Percentiles rank a stretch among this genome's conserved stretches.
Evolutionary conservation across 2,329 filamentous ascomycete genomes (phyloP).

Genomic region (Penicillium brasilianum): DNA sequence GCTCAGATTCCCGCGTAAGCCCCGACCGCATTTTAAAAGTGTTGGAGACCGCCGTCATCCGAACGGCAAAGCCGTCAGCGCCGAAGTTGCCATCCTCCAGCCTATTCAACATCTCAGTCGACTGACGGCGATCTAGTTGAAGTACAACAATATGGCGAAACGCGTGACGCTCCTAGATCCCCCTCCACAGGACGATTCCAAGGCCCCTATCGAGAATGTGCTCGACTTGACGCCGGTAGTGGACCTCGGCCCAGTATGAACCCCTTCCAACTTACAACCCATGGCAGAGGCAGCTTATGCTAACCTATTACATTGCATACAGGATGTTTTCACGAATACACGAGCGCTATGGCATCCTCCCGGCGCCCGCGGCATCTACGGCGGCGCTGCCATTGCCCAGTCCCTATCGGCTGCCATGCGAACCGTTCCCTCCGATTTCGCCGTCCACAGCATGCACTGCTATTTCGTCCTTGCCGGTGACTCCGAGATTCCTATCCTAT

Average conservation of each 20-base stretch:
- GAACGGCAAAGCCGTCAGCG: not conserved
- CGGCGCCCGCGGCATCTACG: constrained; percentile 90
- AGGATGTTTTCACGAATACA: constrained; percentile 95
- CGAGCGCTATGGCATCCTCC: constrained; percentile 90
- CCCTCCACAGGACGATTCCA: constrained; percentile 71
- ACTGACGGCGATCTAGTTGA: not conserved
- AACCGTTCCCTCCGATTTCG: constrained; percentile 79
- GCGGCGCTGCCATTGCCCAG: constrained; percentile 91
- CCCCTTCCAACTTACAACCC: constrained; percentile 2
- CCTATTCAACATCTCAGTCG: constrained; percentile 3
- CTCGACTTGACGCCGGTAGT: constrained; percentile 80
- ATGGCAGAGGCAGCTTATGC: not conserved
- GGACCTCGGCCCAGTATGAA: constrained; percentile 62
- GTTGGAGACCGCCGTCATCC: constrained; percentile 19
- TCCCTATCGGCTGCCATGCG: constrained; percentile 84
- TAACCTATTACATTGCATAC: constrained; percentile 7
- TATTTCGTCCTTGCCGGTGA: constrained; percentile 96
- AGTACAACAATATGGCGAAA: constrained; percentile 34
- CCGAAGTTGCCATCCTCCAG: not conserved
- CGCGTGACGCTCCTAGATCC: constrained; percentile 71
- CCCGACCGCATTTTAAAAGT: constrained; percentile 16
- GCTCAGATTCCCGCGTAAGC: constrained; percentile 11
- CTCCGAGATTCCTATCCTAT: constrained; percentile 81
- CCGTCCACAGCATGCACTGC: constrained; percentile 96
- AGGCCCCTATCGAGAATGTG: constrained; percentile 85